Evolutionary conservation across 2,329 filamentous ascomycete species (phyloP).

Genomic region (Neopestalotiopsis sp.): DNA sequence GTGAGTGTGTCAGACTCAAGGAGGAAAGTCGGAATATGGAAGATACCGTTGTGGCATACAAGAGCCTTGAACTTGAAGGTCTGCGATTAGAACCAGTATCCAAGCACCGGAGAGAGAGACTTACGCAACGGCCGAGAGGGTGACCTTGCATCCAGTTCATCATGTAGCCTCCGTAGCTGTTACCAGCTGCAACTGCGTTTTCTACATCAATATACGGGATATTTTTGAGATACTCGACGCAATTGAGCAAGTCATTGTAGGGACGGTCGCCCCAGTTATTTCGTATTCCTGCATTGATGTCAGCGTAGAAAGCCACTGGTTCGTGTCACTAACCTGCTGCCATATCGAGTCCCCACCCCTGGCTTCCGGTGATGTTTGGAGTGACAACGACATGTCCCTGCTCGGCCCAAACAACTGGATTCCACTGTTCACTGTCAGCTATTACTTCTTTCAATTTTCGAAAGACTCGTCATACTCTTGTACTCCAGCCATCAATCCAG

Average conservation of each 20-base stretch:
- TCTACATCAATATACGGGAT: constrained; percentile 59
- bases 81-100: background rate
- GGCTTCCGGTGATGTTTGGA: constrained; percentile 64
- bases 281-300: constrained; percentile 43
- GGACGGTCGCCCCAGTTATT: constrained; percentile 60
- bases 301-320: background rate
- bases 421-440: constrained; percentile 45
- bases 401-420: constrained; percentile 61
- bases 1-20: constrained; percentile 31
- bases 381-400: constrained; percentile 64
- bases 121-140: constrained; percentile 51
- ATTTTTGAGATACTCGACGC: constrained; percentile 55
- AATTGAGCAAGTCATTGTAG: constrained; percentile 60
- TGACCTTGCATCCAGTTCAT: constrained; percentile 64
- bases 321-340: constrained; percentile 30
- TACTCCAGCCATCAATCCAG: constrained; percentile 61
- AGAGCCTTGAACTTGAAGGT: constrained; percentile 55
- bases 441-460: background rate
- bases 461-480: constrained; percentile 33
- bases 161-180: constrained; percentile 65
- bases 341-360: constrained; percentile 56
- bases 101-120: constrained; percentile 4
- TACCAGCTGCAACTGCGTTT: constrained; percentile 58
- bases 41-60: constrained; percentile 57
- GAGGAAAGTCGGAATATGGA: constrained; percentile 36